A percentile compares a stretch with the other conserved stretches of the same genome.
Conservation (phyloP, 1,139 yeast genomes). For the Geotrichum histeridarum region DNA sequence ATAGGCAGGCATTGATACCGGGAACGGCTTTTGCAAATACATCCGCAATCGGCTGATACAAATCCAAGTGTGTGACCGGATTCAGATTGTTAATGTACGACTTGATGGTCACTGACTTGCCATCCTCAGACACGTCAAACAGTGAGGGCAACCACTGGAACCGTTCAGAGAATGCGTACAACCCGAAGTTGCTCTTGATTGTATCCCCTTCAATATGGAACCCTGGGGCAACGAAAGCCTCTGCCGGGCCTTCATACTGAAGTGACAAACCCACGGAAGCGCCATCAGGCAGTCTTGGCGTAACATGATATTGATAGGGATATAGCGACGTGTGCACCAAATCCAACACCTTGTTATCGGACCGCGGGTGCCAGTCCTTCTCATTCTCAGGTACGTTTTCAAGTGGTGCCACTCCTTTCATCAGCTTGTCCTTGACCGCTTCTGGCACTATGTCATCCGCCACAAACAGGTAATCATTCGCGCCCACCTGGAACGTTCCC, state of each 20-base stretch:
- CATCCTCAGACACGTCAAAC: constrained; percentile 21
- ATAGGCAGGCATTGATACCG: constrained; percentile 36
- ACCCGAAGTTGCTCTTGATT: constrained; percentile 20
- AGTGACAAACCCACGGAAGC: constrained; percentile 10
- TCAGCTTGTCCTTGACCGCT: constrained; percentile 19
- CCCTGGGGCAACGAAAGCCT: background rate
- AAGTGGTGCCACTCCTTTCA: constrained; percentile 10
- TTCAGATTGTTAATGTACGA: constrained; percentile 45
- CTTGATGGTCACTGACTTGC: constrained; percentile 23
- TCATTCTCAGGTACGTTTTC: constrained; percentile 53
- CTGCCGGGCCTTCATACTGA: background rate
- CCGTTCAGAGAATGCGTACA: constrained; percentile 26
- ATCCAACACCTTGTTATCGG: constrained; percentile 40
- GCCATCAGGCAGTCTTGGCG: constrained; percentile 30
- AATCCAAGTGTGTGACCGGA: constrained; percentile 31
- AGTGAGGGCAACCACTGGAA: constrained; percentile 30
- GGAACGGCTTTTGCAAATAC: constrained; percentile 37
- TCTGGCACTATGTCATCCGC: constrained; percentile 21
- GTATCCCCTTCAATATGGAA: background rate
- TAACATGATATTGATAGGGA: constrained; percentile 39
- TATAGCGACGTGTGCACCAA: constrained; percentile 45
- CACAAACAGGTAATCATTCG: constrained; percentile 15
- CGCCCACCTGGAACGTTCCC: constrained; percentile 16
- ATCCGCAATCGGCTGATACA: constrained; percentile 36
- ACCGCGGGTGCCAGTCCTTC: constrained; percentile 42